Evolutionary conservation across 371 early-diverging fungal genomes (phyloP).

Genomic region (Lichtheimia hyalospora): DNA sequence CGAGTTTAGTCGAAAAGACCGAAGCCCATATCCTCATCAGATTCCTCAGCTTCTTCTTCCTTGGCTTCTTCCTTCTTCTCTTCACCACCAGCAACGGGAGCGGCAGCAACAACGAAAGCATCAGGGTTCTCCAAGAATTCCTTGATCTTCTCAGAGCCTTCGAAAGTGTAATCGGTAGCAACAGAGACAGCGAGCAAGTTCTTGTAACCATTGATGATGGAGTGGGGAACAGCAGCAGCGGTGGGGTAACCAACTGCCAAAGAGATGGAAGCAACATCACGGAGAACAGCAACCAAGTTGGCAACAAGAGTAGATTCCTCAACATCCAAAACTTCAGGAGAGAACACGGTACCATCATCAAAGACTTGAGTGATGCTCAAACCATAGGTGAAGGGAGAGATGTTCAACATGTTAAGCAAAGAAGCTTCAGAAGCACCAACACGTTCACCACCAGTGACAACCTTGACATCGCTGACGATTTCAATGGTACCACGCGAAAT

Average conservation of each 20-base stretch:
- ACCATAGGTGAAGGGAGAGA: constrained; percentile 99
- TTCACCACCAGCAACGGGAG: constrained; percentile 57
- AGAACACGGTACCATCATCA: constrained; percentile 94
- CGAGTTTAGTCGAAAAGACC: constrained; percentile 80
- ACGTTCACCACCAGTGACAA: constrained; percentile 89
- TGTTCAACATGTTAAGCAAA: constrained; percentile 98
- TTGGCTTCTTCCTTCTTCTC: constrained; percentile 46
- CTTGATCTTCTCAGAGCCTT: constrained; percentile 90
- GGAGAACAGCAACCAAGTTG: constrained; percentile 81
- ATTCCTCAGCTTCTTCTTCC: constrained; percentile 49
- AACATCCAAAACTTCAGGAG: constrained; percentile 91
- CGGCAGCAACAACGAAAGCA: constrained; percentile 76
- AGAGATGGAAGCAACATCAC: constrained; percentile 92
- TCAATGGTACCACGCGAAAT: constrained; percentile 99
- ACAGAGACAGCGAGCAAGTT: constrained; percentile 90
- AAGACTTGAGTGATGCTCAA: constrained; percentile 93
- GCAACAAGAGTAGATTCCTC: constrained; percentile 82
- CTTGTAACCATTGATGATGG: constrained; percentile 96
- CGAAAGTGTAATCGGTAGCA: constrained; percentile 94
- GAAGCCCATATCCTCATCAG: constrained; percentile 82
- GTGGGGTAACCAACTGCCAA: constrained; percentile 94
- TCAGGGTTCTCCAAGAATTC: constrained; percentile 88
- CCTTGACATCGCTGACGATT: constrained; percentile 95
- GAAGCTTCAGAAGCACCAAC: constrained; percentile 99
- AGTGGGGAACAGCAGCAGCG: constrained; percentile 97